Evolutionary conservation across 345 rosid genomes (phyloP), one percentile per base, ranked within the genome.

Genomic region (Firmiana major): DNA sequence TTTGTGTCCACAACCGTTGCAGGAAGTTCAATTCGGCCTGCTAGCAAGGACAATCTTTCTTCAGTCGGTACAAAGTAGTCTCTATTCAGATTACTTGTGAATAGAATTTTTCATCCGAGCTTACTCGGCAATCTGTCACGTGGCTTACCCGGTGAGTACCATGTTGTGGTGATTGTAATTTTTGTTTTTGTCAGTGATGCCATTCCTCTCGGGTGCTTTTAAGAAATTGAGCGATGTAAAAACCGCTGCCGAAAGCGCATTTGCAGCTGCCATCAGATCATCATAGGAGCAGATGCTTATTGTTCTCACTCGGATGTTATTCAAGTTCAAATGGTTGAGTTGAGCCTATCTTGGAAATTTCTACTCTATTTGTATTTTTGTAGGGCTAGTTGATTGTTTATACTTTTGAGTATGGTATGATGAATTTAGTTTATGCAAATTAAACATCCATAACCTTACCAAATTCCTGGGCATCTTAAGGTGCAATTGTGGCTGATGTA

Each of bases 21-120:
- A 26, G 92, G 90, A 79, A 86, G 86, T 78, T 82, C 93, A 65
- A 79, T 75, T 80, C 88, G 85, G 34, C 83, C 91, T 77, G 71
- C 88, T 40, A 57, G 83, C 76, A 83, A 77, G 82, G 90, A 86
- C 48, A 81, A 81, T 4, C 36, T 81, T 65, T 49, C 78, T 78
- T 74, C 85, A 26, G 75, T 81, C 75, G 86, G 69, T 65, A 76
- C 81, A 34, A 83, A 86, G 80, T 84, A 49, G 48, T 28, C 36
- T 42, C 67, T 42, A 28, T 10, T 34, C 69, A 62, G 38, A 31
- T 31, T 74, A 15, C 28, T 24, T 42, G 67, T 74, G 83, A 83
- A 58, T 74, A 45, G 26, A 55, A 60, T 9, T 10, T 19, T 36
- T 74, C 40, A 42, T 45, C 67, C 42, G 38, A 53, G 34, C 31